Base-by-base conservation (phyloP, 352 stramenopile species). In the Pythium diclinum region DNA sequence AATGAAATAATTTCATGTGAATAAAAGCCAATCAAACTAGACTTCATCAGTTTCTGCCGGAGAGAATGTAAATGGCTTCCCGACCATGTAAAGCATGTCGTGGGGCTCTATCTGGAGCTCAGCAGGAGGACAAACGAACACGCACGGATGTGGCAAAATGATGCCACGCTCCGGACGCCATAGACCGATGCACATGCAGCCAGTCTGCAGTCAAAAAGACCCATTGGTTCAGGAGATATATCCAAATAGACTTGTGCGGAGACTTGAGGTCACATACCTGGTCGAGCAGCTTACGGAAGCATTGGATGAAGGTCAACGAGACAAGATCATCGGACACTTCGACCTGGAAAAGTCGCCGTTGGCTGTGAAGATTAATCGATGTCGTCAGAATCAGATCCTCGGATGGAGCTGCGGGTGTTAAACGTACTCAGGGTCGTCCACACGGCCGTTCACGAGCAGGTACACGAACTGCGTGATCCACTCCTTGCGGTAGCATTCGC, bases 231-330 rank as follows among this genome's bases (percentile, higher is more conserved):
- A 51, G n/a, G n/a, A 51, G 44, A 51, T 28, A 47, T 21, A 49
- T 16, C 14, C 9, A 44, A 51, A 56, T 33, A 28, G 25, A 28
- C 25, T 28, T 28, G 25, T 28, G 25, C 5, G 5, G 42, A 67
- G 38, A 36, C 10, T 11, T 19, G n/a, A 23, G n/a, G 6, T 10
- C 19, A 58, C 70, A 42, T 60, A 91, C 80, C 60, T 78, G 73
- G 32, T 89, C 79, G n/a, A 93, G 78, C 42, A 89, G 81, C 56
- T 85, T 87, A 57, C 85, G 81, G 47, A 91, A 89, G 53, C 79
- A 87, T 13, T 83, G 65, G 47, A 76, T 71, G 52, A 88, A 92
- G 14, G 61, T 72, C 30, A 79, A 67, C 10, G 74, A 73, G 5
- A 90, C 42, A 3, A 92, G 57, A 47, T 78, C 72, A 1, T 81